These are phyloP conservation scores for Melampsora americana DNA, from an alignment of 1,284 basidiomycete genomes.

Conservation along the genomic window DNA sequence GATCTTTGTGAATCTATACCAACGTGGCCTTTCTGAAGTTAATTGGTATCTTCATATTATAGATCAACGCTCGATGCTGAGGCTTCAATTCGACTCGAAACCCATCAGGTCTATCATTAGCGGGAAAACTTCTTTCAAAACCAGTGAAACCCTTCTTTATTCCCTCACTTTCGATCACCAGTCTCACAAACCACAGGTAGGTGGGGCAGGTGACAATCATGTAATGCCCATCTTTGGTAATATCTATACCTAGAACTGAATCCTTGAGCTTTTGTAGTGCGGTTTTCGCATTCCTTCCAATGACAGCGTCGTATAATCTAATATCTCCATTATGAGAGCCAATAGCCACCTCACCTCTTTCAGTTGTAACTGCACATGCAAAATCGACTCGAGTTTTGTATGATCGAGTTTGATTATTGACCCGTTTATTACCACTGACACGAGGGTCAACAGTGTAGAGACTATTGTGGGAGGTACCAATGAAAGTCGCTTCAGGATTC, in stretches of 20 bases:
- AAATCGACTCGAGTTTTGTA: conserved; percentile 95
- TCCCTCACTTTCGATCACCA: conserved; percentile 84
- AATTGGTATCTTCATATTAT: conserved; percentile 5
- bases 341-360: conserved; percentile 79
- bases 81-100: conserved; percentile 80
- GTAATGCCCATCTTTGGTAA: conserved; percentile 88
- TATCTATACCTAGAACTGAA: conserved; percentile 90
- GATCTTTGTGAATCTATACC: neutral
- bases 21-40: conserved; percentile 29
- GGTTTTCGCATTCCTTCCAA: conserved; percentile 98
- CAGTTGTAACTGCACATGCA: conserved; percentile 85
- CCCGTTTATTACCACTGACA: conserved; percentile 80
- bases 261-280: conserved; percentile 90
- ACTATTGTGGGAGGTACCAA: conserved; percentile 78
- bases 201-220: conserved; percentile 94
- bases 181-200: conserved; percentile 87
- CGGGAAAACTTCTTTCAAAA: conserved; percentile 94
- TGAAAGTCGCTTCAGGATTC: neutral
- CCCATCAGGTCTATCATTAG: conserved; percentile 85
- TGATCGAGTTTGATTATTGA: conserved; percentile 92
- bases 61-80: conserved; percentile 63
- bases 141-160: conserved; percentile 75
- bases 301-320: conserved; percentile 78
- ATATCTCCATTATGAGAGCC: conserved; percentile 97
- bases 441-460: conserved; percentile 98